Percentiles rank a stretch among this genome's conserved stretches.
Evolutionary conservation across 176 grass and related monocot genomes (phyloP).

Genomic region (Rhynchospora tenuis): DNA sequence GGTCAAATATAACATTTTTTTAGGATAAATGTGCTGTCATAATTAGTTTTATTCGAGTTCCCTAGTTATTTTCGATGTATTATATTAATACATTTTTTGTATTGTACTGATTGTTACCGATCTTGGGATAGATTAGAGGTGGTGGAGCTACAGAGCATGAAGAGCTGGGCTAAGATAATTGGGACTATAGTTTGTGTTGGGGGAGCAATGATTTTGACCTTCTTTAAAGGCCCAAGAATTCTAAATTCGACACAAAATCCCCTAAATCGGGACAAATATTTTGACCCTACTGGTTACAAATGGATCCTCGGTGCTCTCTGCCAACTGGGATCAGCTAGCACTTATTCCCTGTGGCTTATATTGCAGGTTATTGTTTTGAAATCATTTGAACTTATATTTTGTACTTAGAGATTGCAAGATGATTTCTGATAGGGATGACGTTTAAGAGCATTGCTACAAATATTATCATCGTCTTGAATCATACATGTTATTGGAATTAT

Average conservation of each 20-base stretch:
- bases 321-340: background rate
- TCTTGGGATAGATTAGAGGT: slow-evolving; percentile 11
- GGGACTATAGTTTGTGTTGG: slow-evolving; percentile 25
- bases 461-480: too few species aligned
- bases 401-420: too few species aligned
- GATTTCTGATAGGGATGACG: too few species aligned
- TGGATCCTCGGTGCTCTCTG: slow-evolving; percentile 11
- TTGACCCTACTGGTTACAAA: background rate
- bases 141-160: background rate
- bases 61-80: too few species aligned
- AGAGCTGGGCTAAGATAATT: slow-evolving; percentile 25
- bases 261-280: background rate
- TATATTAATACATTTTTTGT: background rate
- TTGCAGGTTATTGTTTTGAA: slow-evolving; percentile 20
- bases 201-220: slow-evolving; percentile 20
- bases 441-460: too few species aligned
- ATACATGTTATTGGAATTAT: background rate
- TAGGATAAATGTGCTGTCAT: too few species aligned
- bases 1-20: too few species aligned
- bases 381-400: too few species aligned
- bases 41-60: too few species aligned
- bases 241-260: background rate
- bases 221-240: slow-evolving; percentile 23
- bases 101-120: background rate
- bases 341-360: slow-evolving; percentile 26